Conservation (phyloP, 1,139 yeast species). For the Suhomyces guaymorum region DNA sequence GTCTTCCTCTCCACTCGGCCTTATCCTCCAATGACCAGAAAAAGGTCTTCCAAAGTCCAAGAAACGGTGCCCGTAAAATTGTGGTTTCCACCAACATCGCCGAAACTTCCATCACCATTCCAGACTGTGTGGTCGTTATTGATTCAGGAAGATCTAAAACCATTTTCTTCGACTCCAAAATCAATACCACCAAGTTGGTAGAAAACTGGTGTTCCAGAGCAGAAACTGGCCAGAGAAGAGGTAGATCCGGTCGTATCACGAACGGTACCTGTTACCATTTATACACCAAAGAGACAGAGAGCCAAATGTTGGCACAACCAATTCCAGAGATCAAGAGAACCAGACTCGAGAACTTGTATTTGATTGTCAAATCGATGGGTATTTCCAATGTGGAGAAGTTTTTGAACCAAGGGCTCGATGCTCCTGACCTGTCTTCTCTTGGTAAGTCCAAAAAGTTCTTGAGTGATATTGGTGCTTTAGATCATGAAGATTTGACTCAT, state of each 20-base stretch:
- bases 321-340: slow-evolving; percentile 87
- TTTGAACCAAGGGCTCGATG: slow-evolving; percentile 74
- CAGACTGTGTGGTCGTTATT: slow-evolving; percentile 90
- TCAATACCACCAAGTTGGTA: slow-evolving; percentile 68
- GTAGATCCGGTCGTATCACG: slow-evolving; percentile 97
- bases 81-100: slow-evolving; percentile 91
- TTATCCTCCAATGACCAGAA: slow-evolving; percentile 81
- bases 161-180: slow-evolving; percentile 64
- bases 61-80: slow-evolving; percentile 62
- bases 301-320: slow-evolving; percentile 67
- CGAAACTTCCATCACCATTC: slow-evolving; percentile 86
- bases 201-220: slow-evolving; percentile 92
- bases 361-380: slow-evolving; percentile 89
- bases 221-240: slow-evolving; percentile 89
- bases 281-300: slow-evolving; percentile 64
- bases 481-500: slow-evolving; percentile 60
- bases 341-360: slow-evolving; percentile 76
- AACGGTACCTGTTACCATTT: slow-evolving; percentile 80
- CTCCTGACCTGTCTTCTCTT: slow-evolving; percentile 66
- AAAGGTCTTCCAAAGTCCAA: slow-evolving; percentile 60
- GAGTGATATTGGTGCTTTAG: slow-evolving; percentile 71
- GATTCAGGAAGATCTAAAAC: slow-evolving; percentile 87
- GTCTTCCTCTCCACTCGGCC: slow-evolving; percentile 88
- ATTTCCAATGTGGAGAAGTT: slow-evolving; percentile 68
- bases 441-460: slow-evolving; percentile 62